Conservation (phyloP, 768 basidiomycete genomes). For the Auricularia heimuer region DNA sequence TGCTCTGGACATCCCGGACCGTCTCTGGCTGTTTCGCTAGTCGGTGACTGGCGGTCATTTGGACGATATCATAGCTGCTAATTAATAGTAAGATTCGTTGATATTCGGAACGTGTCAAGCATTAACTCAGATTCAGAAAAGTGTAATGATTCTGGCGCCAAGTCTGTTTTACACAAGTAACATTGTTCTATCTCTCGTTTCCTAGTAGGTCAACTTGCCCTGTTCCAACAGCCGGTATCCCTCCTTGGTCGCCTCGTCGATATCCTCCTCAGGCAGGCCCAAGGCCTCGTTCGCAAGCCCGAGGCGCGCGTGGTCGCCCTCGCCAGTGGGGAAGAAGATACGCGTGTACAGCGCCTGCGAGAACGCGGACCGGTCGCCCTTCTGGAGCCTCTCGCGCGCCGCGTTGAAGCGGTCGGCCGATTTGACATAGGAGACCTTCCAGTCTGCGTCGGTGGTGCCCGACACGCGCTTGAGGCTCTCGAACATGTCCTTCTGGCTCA, state of each 20-base stretch:
- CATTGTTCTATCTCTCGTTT: too few relatives aligned
- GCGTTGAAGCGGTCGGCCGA: not conserved
- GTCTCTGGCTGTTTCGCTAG: too few relatives aligned
- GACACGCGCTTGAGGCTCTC: not conserved
- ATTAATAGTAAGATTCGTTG: too few relatives aligned
- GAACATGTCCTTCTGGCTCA: not conserved
- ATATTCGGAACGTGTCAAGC: too few relatives aligned
- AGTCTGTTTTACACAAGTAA: too few relatives aligned
- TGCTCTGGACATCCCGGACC: too few relatives aligned
- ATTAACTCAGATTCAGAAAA: too few relatives aligned
- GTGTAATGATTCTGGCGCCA: too few relatives aligned
- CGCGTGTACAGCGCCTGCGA: not conserved
- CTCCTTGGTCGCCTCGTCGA: not conserved
- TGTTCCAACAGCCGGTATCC: too few relatives aligned
- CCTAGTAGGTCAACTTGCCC: too few relatives aligned
- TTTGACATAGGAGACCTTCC: not conserved
- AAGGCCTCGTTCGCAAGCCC: not conserved
- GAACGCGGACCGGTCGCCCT: not conserved
- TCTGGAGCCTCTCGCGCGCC: not conserved
- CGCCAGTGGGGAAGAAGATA: not conserved
- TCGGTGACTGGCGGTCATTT: too few relatives aligned
- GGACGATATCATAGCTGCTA: too few relatives aligned
- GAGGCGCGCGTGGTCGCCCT: not conserved
- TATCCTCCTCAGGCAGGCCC: not conserved
- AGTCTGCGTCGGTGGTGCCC: not conserved